Percentiles rank a stretch among this genome's conserved stretches.
Evolutionary conservation across 2,329 filamentous ascomycete genomes (phyloP).

Genomic region (Phialophora tarda): DNA sequence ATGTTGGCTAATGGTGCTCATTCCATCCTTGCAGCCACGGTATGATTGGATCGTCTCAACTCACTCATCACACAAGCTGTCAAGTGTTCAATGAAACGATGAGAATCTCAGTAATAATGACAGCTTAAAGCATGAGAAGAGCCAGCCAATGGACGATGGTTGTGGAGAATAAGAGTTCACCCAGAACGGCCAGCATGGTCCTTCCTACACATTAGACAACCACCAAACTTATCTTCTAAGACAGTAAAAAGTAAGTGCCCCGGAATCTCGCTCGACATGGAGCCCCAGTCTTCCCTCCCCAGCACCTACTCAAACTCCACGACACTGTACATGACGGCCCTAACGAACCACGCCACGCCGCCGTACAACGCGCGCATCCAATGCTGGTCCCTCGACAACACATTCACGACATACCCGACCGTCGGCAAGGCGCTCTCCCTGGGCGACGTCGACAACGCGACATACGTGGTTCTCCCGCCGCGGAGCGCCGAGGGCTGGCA

Average conservation of each 20-base stretch:
- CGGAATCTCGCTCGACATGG: not conserved
- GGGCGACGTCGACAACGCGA: conserved; percentile 27
- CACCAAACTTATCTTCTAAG: not conserved
- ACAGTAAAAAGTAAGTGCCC: not conserved
- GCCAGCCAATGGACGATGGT: not conserved
- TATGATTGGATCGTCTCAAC: no score
- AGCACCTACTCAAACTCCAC: not conserved
- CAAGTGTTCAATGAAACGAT: not conserved
- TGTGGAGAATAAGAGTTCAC: not conserved
- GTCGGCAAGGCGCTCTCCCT: conserved; percentile 25
- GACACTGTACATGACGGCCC: conserved; percentile 24
- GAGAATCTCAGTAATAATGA: not conserved
- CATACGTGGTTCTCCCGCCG: conserved; percentile 32
- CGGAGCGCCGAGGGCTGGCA: conserved; percentile 30
- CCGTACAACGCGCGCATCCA: conserved; percentile 27
- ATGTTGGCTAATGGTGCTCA: no score
- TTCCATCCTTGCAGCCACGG: no score
- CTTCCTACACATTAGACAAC: not conserved
- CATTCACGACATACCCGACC: conserved; percentile 31
- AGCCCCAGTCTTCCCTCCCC: not conserved
- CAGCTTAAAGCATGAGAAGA: no score
- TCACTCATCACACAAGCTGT: not conserved
- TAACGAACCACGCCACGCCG: conserved; percentile 20
- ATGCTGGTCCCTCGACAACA: conserved; percentile 28
- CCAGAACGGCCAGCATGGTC: not conserved